These are phyloP conservation scores for Jacaranda copaia DNA, from an alignment of 257 asterid genomes.

Conservation along the genomic window DNA sequence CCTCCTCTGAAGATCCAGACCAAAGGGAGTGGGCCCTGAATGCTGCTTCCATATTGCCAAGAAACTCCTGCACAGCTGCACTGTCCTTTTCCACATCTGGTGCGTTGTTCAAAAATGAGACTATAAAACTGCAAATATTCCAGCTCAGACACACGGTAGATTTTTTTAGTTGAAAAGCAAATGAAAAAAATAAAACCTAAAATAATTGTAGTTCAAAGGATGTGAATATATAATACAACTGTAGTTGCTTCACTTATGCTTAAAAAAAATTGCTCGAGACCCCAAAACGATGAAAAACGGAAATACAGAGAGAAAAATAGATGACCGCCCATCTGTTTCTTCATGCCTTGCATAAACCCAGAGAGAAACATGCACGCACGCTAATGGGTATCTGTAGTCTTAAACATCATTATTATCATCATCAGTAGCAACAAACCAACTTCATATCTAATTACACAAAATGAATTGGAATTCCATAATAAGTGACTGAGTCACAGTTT, in stretches of 20 bases:
- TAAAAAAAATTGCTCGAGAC: neutral
- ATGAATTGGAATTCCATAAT: neutral
- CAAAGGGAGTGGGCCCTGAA: conserved; percentile 94
- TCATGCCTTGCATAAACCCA: neutral
- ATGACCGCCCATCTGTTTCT: neutral
- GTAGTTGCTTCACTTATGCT: conserved; percentile 7
- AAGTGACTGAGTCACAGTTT: neutral
- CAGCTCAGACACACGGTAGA: conserved; percentile 30
- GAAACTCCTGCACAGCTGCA: conserved; percentile 86
- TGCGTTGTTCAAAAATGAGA: conserved; percentile 80
- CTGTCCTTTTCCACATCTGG: conserved; percentile 90
- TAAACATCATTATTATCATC: neutral
- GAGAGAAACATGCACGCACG: neutral
- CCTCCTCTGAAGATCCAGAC: conserved; percentile 95
- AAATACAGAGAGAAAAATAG: neutral
- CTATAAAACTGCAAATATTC: conserved; percentile 76
- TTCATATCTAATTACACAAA: neutral
- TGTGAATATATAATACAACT: neutral
- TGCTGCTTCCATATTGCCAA: conserved; percentile 89
- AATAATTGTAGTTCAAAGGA: neutral
- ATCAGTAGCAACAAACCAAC: conserved; percentile 4
- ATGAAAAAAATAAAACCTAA: conserved; percentile 22
- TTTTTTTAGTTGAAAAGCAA: conserved; percentile 10
- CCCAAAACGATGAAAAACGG: neutral
- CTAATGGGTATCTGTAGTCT: neutral